Conservation (phyloP, 2,329 filamentous ascomycete species). For the Emydomyces testavorans region DNA sequence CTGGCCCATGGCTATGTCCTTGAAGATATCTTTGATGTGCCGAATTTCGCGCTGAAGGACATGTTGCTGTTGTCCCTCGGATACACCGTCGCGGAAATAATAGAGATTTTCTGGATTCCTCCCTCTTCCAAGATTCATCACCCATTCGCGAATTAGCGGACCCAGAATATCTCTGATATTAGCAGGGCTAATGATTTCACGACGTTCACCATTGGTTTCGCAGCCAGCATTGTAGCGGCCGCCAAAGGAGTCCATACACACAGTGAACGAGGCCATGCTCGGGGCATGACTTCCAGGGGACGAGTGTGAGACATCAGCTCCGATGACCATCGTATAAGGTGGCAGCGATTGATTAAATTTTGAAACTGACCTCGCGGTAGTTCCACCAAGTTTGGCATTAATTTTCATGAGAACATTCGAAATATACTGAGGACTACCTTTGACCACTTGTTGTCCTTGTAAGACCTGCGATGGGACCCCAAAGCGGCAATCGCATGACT, state of each 20-base stretch:
- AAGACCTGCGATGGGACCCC: constrained; percentile 77
- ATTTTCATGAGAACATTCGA: constrained; percentile 96
- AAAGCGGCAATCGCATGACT: constrained; percentile 71
- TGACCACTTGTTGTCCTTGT: constrained; percentile 56
- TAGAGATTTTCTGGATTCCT: constrained; percentile 60
- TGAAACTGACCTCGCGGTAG: constrained; percentile 48
- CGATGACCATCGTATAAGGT: constrained; percentile 64
- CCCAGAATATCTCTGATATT: constrained; percentile 58
- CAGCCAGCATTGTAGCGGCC: constrained; percentile 68
- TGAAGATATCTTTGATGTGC: constrained; percentile 54
- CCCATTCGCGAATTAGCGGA: constrained; percentile 55
- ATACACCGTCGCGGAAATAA: constrained; percentile 88
- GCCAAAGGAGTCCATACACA: constrained; percentile 60
- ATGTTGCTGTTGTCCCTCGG: constrained; percentile 70
- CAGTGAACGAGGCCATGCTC: constrained; percentile 79
- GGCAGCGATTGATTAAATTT: constrained; percentile 32
- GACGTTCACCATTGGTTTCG: constrained; percentile 70
- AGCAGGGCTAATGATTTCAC: constrained; percentile 60
- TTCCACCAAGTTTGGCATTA: constrained; percentile 85
- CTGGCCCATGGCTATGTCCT: constrained; percentile 26
- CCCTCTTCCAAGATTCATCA: constrained; percentile 42
- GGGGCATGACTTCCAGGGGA: constrained; percentile 53
- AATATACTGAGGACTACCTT: constrained; percentile 68
- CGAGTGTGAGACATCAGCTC: constrained; percentile 80
- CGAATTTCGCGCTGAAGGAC: constrained; percentile 68